Conservation (phyloP, 106 monocot genomes). For the Ottelia alismoides region DNA sequence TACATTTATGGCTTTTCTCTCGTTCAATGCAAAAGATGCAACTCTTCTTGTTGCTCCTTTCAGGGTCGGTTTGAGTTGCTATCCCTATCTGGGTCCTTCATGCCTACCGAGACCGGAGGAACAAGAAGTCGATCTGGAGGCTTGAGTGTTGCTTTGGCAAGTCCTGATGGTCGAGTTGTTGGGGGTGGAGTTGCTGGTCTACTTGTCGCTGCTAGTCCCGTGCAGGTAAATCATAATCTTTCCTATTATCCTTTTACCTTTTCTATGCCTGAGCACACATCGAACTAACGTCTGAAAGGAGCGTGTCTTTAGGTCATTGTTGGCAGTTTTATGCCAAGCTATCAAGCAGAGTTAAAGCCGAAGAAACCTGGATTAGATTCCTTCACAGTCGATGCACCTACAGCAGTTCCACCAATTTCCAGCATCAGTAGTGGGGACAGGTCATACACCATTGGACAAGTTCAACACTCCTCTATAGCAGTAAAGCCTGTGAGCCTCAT, state of each 20-base stretch:
- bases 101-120: slow-evolving; percentile 61
- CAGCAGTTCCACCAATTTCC: slow-evolving; percentile 23
- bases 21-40: too few species aligned
- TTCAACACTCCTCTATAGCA: too few species aligned
- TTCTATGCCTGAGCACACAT: too few species aligned
- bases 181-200: slow-evolving; percentile 73
- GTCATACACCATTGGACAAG: slow-evolving; percentile 10
- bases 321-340: slow-evolving; percentile 63
- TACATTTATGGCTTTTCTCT: too few species aligned
- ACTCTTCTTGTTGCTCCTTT: neutral
- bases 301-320: slow-evolving; percentile 46
- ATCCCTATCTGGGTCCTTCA: slow-evolving; percentile 70
- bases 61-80: slow-evolving; percentile 74
- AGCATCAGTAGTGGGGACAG: slow-evolving; percentile 27
- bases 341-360: slow-evolving; percentile 58
- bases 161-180: slow-evolving; percentile 72
- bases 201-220: slow-evolving; percentile 58
- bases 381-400: slow-evolving; percentile 6
- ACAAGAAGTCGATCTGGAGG: slow-evolving; percentile 63
- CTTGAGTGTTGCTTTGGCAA: slow-evolving; percentile 68
- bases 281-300: neutral
- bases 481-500: too few species aligned
- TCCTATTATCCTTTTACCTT: neutral
- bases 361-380: slow-evolving; percentile 38
- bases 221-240: slow-evolving; percentile 21